Evolutionary conservation across 129 eudicot species (phyloP), one percentile per base, ranked within the genome.

Genomic region (Artemisia argyi): DNA sequence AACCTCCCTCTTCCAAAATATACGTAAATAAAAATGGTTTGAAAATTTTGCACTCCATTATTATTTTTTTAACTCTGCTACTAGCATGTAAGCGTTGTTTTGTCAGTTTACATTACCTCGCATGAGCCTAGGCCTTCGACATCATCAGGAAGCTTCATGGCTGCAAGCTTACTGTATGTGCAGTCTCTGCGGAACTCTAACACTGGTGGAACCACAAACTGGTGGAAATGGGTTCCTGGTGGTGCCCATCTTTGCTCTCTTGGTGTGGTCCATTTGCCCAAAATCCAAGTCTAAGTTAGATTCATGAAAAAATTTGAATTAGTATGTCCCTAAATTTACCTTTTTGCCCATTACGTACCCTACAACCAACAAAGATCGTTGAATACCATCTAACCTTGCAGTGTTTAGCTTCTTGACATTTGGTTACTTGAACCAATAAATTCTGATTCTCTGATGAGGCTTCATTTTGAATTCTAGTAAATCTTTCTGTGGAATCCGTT

Each of bases 191-290:
- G 76, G 66, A 90, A 80, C 49, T 87, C 84, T 49, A 89, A 80
- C 49, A 89, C 86, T 0, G 95, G 90, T 68, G 98, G 98, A 55
- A 93, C 98, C 73, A 89, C 98, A 89, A 93, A 93, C 82, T 89
- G 98, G 71, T 89, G 90, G 74, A 93, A 93, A 78, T 89, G 95
- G 13, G 98, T 83, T 65, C 98, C 98, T 7, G 86, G 61, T 22
- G 96, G 95, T 20, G 98, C 98, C 87, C 89, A 89, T 39, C 69
- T 83, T 69, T 89, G 96, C 59, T 89, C 85, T 39, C 84, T 67
- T 69, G 98, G 98, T 15, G 92, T 87, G 60, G 86, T 77, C 98
- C 98, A 92, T 74, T 89, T 92, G 11, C 98, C 98, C 10, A 89
- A 42, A 22, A 92, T 87, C 98, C 96, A 92, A 30, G 91, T 83